Percentiles rank a stretch among this genome's conserved stretches.
These are phyloP conservation scores for Teunomyces atbi DNA, from an alignment of 805 yeast species.

Conservation along the genomic window DNA sequence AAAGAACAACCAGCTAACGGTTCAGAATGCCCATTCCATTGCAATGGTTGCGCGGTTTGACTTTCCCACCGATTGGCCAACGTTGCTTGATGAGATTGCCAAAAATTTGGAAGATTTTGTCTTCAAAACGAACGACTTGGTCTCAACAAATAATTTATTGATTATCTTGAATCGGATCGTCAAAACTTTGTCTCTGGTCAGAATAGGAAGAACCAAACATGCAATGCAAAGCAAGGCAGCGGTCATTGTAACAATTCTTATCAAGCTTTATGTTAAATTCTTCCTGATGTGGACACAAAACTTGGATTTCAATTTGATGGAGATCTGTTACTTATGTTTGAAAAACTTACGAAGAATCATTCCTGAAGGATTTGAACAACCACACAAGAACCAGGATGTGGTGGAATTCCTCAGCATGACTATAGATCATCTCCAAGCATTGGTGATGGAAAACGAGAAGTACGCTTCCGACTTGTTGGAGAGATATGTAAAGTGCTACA, in stretches of 20 bases:
- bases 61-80: slow-evolving; percentile 86
- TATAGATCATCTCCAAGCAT: slow-evolving; percentile 56
- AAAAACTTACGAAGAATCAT: slow-evolving; percentile 73
- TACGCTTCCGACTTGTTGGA: slow-evolving; percentile 52
- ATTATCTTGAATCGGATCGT: slow-evolving; percentile 73
- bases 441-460: slow-evolving; percentile 54
- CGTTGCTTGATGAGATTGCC: slow-evolving; percentile 65
- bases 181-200: slow-evolving; percentile 68
- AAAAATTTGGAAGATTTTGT: slow-evolving; percentile 44
- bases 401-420: slow-evolving; percentile 59
- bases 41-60: slow-evolving; percentile 79
- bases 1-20: slow-evolving; percentile 67
- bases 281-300: slow-evolving; percentile 62
- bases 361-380: slow-evolving; percentile 72
- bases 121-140: slow-evolving; percentile 40
- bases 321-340: slow-evolving; percentile 73
- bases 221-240: slow-evolving; percentile 76
- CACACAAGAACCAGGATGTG: slow-evolving; percentile 58
- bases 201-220: slow-evolving; percentile 79
- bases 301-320: slow-evolving; percentile 55
- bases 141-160: slow-evolving; percentile 60
- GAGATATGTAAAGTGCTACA: slow-evolving; percentile 69
- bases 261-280: slow-evolving; percentile 55
- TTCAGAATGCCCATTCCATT: slow-evolving; percentile 83
- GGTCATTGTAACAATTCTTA: slow-evolving; percentile 55